Conservation (phyloP, 2,329 filamentous ascomycete species). For the Aspergillus sp. region DNA sequence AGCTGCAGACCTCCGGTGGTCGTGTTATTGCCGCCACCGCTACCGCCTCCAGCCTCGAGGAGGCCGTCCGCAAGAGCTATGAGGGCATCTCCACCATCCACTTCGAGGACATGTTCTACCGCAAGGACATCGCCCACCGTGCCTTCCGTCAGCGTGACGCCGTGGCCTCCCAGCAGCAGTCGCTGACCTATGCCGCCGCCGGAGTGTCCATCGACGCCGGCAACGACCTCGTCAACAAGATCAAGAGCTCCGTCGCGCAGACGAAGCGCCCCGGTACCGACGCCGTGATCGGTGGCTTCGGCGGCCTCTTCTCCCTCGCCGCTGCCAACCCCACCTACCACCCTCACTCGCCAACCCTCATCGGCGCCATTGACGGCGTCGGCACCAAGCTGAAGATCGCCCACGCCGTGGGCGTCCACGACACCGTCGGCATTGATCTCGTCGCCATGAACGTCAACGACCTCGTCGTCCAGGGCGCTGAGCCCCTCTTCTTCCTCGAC, state of each 20-base stretch:
- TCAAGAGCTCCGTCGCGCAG: conserved; percentile 83
- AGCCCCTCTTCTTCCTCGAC: conserved; percentile 94
- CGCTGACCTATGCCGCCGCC: conserved; percentile 85
- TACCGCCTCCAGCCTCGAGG: conserved; percentile 69
- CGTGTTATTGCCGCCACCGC: conserved; percentile 93
- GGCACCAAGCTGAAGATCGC: conserved; percentile 97
- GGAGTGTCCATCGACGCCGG: conserved; percentile 94
- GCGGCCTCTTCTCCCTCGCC: conserved; percentile 77
- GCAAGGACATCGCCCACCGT: conserved; percentile 87
- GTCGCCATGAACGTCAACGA: conserved; percentile 99
- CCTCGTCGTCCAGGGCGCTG: conserved; percentile 90
- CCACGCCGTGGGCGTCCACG: conserved; percentile 82
- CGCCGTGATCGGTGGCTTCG: conserved; percentile 92
- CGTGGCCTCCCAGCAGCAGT: conserved; percentile 20
- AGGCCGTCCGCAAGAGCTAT: conserved; percentile 86
- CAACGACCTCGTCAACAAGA: conserved; percentile 86
- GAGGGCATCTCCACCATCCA: conserved; percentile 73
- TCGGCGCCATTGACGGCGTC: conserved; percentile 94
- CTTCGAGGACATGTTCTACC: conserved; percentile 87
- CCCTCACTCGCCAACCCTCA: conserved; percentile 70
- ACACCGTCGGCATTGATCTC: conserved; percentile 92
- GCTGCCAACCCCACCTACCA: conserved; percentile 69
- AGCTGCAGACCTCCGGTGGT: conserved; percentile 76
- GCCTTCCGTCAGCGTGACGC: conserved; percentile 40
- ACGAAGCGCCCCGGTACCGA: conserved; percentile 85